These are phyloP conservation scores for Cavenderia fasciculata DNA, from an alignment of 78 protist species.

Conservation along the genomic window DNA sequence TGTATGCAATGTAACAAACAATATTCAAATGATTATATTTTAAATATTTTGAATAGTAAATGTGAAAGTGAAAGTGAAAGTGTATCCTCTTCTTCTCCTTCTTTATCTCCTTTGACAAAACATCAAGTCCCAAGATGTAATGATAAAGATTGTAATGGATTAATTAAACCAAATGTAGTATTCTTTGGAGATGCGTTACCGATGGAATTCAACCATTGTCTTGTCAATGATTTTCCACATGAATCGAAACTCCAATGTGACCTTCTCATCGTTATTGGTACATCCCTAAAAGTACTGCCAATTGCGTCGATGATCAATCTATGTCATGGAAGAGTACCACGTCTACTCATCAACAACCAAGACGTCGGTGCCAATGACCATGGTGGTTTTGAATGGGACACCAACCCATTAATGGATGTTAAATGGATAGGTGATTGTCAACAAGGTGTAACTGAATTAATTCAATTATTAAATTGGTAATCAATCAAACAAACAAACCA, in stretches of 20 bases:
- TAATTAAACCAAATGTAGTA: conserved; percentile 89
- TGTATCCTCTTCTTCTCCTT: too few relatives aligned
- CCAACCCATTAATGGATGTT: conserved; percentile 23
- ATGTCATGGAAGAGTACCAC: too few relatives aligned
- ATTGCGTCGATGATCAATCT: conserved; percentile 48
- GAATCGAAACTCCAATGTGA: conserved; percentile 78
- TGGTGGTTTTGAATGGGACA: neutral
- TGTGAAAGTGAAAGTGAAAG: too few relatives aligned
- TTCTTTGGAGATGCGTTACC: conserved; percentile 92
- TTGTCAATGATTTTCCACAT: conserved; percentile 32
- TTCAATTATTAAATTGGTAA: too few relatives aligned
- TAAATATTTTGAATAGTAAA: conserved; percentile 37
- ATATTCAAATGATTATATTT: neutral
- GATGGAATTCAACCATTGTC: conserved; percentile 11
- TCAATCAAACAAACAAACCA: too few relatives aligned
- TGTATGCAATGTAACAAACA: conserved; percentile 43
- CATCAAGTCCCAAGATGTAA: conserved; percentile 68
- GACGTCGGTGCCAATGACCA: neutral
- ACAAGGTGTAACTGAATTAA: conserved; percentile 10
- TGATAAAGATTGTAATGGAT: conserved; percentile 31
- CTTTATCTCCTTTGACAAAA: too few relatives aligned
- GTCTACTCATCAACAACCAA: conserved; percentile 41
- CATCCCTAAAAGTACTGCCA: conserved; percentile 62
- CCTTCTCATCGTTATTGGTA: conserved; percentile 86
- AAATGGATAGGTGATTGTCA: conserved; percentile 28